Evolutionary conservation across 2,329 filamentous ascomycete species (phyloP).

Genomic region (Aspergillus hiratsukae): DNA sequence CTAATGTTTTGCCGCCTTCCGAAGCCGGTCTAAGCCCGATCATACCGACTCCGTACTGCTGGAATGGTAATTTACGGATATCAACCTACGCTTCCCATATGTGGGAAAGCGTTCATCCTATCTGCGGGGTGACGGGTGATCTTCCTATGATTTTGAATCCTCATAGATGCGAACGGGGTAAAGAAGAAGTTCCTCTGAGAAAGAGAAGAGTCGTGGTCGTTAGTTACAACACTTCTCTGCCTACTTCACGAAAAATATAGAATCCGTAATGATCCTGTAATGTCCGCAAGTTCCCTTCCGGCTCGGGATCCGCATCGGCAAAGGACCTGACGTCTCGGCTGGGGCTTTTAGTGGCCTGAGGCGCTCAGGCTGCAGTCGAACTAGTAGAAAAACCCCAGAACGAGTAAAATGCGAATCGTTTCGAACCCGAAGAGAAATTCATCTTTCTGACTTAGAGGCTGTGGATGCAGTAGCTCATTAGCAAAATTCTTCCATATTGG

Average conservation of each 20-base stretch:
- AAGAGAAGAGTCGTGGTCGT: not conserved
- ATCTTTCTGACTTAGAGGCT: not conserved
- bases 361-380: not conserved
- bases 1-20: constrained; percentile 19
- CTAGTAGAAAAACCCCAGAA: not conserved
- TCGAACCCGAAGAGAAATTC: not conserved
- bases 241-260: not conserved
- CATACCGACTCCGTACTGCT: not conserved
- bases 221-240: not conserved
- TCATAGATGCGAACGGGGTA: not conserved
- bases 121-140: not conserved
- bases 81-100: too few species aligned
- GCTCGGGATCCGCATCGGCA: not conserved
- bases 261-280: not conserved
- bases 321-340: not conserved
- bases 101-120: not conserved
- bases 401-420: not conserved
- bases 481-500: not conserved
- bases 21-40: constrained; percentile 16
- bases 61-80: not conserved
- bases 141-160: not conserved
- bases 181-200: not conserved
- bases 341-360: not conserved
- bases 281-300: not conserved
- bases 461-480: not conserved